phyloP scores from a whole-genome alignment of 352 stramenopile species.

The Pythium angustatum region DNA sequence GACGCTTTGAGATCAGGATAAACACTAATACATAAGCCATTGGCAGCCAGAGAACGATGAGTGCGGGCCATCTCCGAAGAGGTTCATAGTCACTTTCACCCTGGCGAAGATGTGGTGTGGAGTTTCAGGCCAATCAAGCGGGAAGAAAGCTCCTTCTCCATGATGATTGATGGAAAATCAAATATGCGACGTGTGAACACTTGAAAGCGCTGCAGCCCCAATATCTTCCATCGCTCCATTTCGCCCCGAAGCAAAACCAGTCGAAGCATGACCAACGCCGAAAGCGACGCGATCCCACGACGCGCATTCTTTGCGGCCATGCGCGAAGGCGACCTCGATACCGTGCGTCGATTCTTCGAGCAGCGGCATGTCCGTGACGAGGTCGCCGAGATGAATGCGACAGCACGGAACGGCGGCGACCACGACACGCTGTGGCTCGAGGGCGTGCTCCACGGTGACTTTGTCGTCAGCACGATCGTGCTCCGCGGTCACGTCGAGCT shows the following conservation, averaged over 20 bases:
- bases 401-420: background rate
- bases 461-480: background rate
- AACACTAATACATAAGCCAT: no score
- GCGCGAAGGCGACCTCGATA: constrained; percentile 2
- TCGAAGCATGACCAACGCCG: background rate
- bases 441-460: constrained; percentile 6
- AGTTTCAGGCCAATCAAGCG: background rate
- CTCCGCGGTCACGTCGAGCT: constrained; percentile 2
- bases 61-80: no score
- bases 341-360: constrained; percentile 3
- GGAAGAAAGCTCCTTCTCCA: background rate
- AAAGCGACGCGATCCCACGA: background rate
- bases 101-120: background rate
- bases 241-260: no score
- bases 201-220: background rate
- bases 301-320: constrained; percentile 8
- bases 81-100: no score
- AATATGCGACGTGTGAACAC: constrained; percentile 6
- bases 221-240: background rate
- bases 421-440: constrained; percentile 2
- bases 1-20: no score
- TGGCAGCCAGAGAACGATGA: no score
- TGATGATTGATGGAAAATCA: background rate
- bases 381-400: constrained; percentile 1
- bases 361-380: background rate